These are phyloP conservation scores for Globisporangium iwayamae DNA, from an alignment of 352 stramenopile genomes.

Conservation along the genomic window DNA sequence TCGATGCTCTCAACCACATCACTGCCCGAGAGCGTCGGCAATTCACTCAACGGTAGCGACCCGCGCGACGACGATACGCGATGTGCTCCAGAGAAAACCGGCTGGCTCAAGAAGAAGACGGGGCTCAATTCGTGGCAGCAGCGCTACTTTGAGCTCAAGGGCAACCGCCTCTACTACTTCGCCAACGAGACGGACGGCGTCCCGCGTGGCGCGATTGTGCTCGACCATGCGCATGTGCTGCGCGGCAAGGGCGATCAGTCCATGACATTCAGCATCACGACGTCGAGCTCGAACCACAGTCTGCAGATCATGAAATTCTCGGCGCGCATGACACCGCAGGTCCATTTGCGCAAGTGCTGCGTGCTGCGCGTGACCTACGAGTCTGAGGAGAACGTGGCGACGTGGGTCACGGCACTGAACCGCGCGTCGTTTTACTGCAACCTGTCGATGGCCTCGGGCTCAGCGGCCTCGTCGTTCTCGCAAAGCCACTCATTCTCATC, in stretches of 20 bases:
- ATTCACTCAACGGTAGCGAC: conserved; percentile 22
- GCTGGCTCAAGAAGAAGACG: conserved; percentile 80
- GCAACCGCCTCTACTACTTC: conserved; percentile 80
- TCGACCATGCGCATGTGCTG: conserved; percentile 68
- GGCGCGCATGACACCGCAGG: conserved; percentile 61
- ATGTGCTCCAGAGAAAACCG: conserved; percentile 54
- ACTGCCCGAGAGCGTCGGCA: conserved; percentile 24
- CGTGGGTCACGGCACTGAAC: conserved; percentile 66
- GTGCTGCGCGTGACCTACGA: conserved; percentile 61
- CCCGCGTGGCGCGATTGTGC: conserved; percentile 59
- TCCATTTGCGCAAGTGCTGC: conserved; percentile 52
- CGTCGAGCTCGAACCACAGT: conserved; percentile 44
- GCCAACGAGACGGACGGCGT: conserved; percentile 68
- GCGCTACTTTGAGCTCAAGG: conserved; percentile 81
- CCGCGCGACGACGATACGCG: conserved; percentile 22
- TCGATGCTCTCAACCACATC: conserved; percentile 67
- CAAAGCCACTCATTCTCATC: conserved; percentile 23
- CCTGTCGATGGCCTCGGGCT: conserved; percentile 31
- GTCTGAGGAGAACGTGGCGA: conserved; percentile 40
- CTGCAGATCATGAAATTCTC: conserved; percentile 76
- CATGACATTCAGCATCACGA: conserved; percentile 70
- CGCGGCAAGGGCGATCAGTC: conserved; percentile 55
- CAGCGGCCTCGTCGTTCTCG: conserved; percentile 34
- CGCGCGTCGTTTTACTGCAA: conserved; percentile 73
- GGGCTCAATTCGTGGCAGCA: conserved; percentile 75